Base-by-base conservation (phyloP, 768 basidiomycete species). In the Multifurca ochricompacta region DNA sequence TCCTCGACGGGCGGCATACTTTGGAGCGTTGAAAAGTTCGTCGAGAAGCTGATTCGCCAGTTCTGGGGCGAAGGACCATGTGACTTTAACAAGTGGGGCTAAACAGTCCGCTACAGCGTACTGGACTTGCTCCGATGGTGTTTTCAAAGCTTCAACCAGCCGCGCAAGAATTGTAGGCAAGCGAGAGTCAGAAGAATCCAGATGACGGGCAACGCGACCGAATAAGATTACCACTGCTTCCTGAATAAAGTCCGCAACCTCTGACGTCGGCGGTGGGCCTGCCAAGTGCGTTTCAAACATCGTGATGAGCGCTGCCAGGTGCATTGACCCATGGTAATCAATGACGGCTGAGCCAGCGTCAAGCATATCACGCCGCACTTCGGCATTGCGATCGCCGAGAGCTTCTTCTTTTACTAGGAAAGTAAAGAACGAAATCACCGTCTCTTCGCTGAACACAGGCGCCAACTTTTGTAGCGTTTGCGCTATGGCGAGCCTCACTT, bases 21-120 rank as follows among this genome's bases (percentile, higher is more conserved):
- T 97, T 7, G 81, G 73, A 4, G 82, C 83, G 45, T 81, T 76
- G 56, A 88, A 82, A 16, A 97, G 75, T 31, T 91, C 85, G 10
- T 81, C 75, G 61, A 93, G 79, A 3, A 99, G 75, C 51, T 75
- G 72, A 46, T 91, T 87, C 41, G 92, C 78, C n/a, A 99, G 73
- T 19, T 69, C 66, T 2, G 77, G 71, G 14, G 85, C 75, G 23
- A 77, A 77, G 28, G 76, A 71, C 30, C 74, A 73, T 76, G 91
- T 86, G 28, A 82, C 70, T 32, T 78, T 76, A 37, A 93, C 88
- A 6, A 99, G 74, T 1, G 93, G 91, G 0, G 91, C 85, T 3
- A 99, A 74, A 70, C 95, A 98, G 54, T 97, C 96, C 0, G 94
- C 91, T 1, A 98, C 92, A 7, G 96, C 94, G 41, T 91, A 85